A percentile compares a stretch with the other conserved stretches of the same genome.
Conservation (phyloP, 2,329 filamentous ascomycete species). For the Chalaropsis ovoidea region DNA sequence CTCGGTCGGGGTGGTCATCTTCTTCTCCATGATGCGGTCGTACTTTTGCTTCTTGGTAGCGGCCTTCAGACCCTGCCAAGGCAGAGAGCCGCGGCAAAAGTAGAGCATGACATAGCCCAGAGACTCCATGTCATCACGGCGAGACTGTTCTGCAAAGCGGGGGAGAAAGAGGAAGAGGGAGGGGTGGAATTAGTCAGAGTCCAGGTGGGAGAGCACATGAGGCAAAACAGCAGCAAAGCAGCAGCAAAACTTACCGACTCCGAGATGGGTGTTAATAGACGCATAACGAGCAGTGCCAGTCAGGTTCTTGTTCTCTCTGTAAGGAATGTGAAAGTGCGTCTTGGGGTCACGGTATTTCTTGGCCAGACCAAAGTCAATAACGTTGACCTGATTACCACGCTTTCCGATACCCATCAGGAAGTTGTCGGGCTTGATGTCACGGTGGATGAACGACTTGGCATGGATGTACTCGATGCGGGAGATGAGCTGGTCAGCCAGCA, state of each 20-base stretch:
- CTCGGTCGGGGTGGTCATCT: slow-evolving; percentile 99
- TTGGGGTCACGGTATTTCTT: slow-evolving; percentile 99
- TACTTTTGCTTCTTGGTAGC: slow-evolving; percentile 99
- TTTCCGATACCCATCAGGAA: slow-evolving; percentile 99
- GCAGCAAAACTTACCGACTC: slow-evolving; percentile 61
- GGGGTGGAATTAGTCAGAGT: slow-evolving; percentile 31
- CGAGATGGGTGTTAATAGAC: slow-evolving; percentile 96
- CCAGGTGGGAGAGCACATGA: too few relatives aligned
- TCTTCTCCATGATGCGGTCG: slow-evolving; percentile 99
- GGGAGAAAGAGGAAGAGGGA: neutral
- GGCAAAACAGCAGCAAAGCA: slow-evolving; percentile 1
- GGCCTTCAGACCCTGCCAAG: slow-evolving; percentile 97
- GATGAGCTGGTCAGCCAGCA: slow-evolving; percentile 95
- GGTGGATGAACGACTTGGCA: slow-evolving; percentile 98
- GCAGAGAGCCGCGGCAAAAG: slow-evolving; percentile 97
- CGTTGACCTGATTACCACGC: slow-evolving; percentile 98
- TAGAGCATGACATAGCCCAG: slow-evolving; percentile 99
- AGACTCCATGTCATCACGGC: slow-evolving; percentile 98
- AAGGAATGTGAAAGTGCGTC: slow-evolving; percentile 99
- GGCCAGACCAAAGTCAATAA: slow-evolving; percentile 96
- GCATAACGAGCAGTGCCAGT: slow-evolving; percentile 97
- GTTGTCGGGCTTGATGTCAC: slow-evolving; percentile 99
- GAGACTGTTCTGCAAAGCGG: slow-evolving; percentile 66
- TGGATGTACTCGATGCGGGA: slow-evolving; percentile 99
- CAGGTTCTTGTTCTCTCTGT: slow-evolving; percentile 99